Conservation (phyloP, 768 basidiomycete species). For the Scleroderma citrinum region DNA sequence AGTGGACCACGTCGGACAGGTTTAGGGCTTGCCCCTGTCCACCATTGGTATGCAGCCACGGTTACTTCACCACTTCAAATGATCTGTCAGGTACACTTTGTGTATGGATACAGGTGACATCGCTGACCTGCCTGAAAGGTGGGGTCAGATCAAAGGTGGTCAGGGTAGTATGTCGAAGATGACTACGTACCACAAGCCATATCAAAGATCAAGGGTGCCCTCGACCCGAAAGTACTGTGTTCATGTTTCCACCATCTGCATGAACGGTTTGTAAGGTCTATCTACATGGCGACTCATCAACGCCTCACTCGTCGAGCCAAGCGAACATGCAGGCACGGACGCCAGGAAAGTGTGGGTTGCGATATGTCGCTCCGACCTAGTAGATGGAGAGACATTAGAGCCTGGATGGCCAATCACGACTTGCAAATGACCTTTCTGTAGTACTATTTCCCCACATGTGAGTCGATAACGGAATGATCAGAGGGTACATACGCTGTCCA, state of each 20-base stretch:
- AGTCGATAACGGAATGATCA: background rate
- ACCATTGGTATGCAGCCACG: slow-evolving; percentile 56
- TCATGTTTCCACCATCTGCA: background rate
- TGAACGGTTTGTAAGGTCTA: background rate
- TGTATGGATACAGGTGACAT: background rate
- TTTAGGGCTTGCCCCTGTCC: slow-evolving; percentile 31
- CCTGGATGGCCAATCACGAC: background rate
- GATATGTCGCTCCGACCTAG: slow-evolving; percentile 58
- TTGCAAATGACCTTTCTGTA: slow-evolving; percentile 20
- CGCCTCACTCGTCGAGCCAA: slow-evolving; percentile 45
- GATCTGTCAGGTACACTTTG: background rate
- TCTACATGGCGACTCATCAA: background rate
- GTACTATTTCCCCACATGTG: slow-evolving; percentile 14
- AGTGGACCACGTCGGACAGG: slow-evolving; percentile 8
- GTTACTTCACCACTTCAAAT: slow-evolving; percentile 57
- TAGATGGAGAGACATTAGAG: background rate
- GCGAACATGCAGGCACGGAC: slow-evolving; percentile 48
- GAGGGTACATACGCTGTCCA: slow-evolving; percentile 44
- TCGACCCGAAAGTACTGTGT: background rate
- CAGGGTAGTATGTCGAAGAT: background rate
- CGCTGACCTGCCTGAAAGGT: background rate
- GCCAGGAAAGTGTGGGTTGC: slow-evolving; percentile 69
- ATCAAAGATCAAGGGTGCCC: background rate
- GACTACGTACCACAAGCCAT: background rate
- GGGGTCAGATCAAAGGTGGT: background rate